Evolutionary conservation across 2,329 filamentous ascomycete species (phyloP), one percentile per base, ranked within the genome.

Genomic region (Diaporthe sp.): DNA sequence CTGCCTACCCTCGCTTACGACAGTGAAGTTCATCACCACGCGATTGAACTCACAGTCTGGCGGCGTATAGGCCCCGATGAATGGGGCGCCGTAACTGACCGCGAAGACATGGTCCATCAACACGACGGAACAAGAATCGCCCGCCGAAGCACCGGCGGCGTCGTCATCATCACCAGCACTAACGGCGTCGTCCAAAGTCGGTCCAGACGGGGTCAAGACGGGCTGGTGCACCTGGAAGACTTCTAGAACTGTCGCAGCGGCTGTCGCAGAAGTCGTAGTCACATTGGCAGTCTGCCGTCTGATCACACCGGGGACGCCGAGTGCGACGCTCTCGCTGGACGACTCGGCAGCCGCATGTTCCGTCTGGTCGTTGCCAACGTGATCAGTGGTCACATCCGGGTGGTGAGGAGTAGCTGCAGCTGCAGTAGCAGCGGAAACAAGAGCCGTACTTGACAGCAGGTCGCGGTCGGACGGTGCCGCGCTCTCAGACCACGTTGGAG

Each of bases 1-100:
- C 78, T 97, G 95, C 4, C 90, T 88, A 1, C 95, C 95, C 76
- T 86, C 85, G 13, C 92, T 94, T 0, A 90, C 90, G 19, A 94
- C 92, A 0, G 93, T 96, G 77, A 97, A 89, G 80, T 95, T 95
- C 82, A 97, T 90, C 33, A 90, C 88, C 22, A 96, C 92, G 45
- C 91, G 89, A 80, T 95, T 93, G 85, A 96, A 97, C 22, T 87
- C 83, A 82, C 92, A 95, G 35, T 83, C 79, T 1, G 94, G 93
- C 17, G 94, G 94, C 1, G 83, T 86, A 80, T 95, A 95, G 22
- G 86, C 84, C 91, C 93, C 92, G 78, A 95, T 87, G 80, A 92
- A 96, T 1, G 94, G 94, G 45, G 87, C 81, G n/a, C 92, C 92
- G 81, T 95, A 96, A 77, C 93, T 95, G 76, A 85, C 89, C 15